Conservation (phyloP, 768 basidiomycete genomes). For the Lactarius hengduanensis region DNA sequence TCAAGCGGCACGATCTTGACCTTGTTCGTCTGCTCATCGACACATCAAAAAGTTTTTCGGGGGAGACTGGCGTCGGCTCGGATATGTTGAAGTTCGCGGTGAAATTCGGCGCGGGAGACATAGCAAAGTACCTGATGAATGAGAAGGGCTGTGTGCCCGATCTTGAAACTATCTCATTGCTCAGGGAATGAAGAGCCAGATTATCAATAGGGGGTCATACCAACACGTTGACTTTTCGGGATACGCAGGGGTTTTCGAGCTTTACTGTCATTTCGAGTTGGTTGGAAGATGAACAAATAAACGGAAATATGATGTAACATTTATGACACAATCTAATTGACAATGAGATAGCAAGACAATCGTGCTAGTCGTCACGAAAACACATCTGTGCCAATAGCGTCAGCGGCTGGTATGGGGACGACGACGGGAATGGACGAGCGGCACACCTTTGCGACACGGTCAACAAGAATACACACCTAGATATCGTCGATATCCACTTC, state of each 20-base stretch:
- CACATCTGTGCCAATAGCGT: conserved; percentile 13
- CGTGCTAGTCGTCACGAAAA: conserved; percentile 25
- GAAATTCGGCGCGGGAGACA: conserved; percentile 60
- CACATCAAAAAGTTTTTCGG: conserved; percentile 30
- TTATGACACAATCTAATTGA: conserved; percentile 26
- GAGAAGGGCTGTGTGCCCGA: conserved; percentile 77
- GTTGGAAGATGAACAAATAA: not conserved
- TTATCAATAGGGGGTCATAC: not conserved
- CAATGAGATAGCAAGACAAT: conserved; percentile 23
- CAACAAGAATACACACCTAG: conserved; percentile 40
- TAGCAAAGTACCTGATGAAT: conserved; percentile 64
- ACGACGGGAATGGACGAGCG: not conserved
- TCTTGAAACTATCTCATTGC: conserved; percentile 52
- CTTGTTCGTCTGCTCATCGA: conserved; percentile 80
- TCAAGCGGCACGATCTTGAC: conserved; percentile 61
- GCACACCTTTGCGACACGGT: conserved; percentile 28
- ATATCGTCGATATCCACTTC: conserved; percentile 92
- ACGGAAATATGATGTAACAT: conserved; percentile 7
- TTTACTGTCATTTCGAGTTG: conserved; percentile 4
- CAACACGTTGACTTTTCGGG: not conserved
- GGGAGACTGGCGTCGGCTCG: conserved; percentile 43
- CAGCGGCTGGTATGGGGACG: not conserved
- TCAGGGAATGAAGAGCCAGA: not conserved
- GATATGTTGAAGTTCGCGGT: conserved; percentile 69
- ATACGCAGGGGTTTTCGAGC: not conserved